Conservation (phyloP, 345 rosid species). For the Gossypium mustelinum region DNA sequence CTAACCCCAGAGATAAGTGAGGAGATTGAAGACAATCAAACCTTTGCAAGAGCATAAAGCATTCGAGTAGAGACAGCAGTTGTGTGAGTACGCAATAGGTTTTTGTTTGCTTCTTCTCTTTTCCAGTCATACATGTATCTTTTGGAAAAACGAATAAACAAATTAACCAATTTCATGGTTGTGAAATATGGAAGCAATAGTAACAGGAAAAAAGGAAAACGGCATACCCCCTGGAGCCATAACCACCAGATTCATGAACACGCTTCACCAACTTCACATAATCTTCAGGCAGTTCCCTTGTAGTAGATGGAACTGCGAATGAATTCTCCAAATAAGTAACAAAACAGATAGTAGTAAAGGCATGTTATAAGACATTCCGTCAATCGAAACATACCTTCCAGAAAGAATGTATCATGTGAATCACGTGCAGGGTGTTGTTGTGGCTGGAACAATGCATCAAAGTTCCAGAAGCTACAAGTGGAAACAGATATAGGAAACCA, state of each 20-base stretch:
- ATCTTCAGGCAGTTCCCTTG: conserved; percentile 79
- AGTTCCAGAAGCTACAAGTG: conserved; percentile 89
- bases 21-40: conserved; percentile 24
- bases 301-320: conserved; percentile 71
- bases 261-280: conserved; percentile 75
- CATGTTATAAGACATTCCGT: conserved; percentile 4
- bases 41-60: conserved; percentile 90
- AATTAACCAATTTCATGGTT: background rate
- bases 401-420: conserved; percentile 92
- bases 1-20: background rate
- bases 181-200: background rate
- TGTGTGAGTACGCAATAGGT: conserved; percentile 90
- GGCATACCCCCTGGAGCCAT: conserved; percentile 82
- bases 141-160: conserved; percentile 12
- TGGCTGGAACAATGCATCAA: conserved; percentile 93
- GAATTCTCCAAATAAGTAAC: conserved; percentile 11
- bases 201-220: conserved; percentile 3
- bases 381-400: conserved; percentile 46
- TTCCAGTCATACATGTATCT: conserved; percentile 93
- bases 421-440: conserved; percentile 99
- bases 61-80: conserved; percentile 89
- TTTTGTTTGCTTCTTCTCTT: conserved; percentile 95
- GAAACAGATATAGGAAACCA: background rate
- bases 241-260: conserved; percentile 87
- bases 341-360: conserved; percentile 9